These are phyloP conservation scores for Rheum nobile DNA, from an alignment of 148 eudicot genomes.

Conservation along the genomic window DNA sequence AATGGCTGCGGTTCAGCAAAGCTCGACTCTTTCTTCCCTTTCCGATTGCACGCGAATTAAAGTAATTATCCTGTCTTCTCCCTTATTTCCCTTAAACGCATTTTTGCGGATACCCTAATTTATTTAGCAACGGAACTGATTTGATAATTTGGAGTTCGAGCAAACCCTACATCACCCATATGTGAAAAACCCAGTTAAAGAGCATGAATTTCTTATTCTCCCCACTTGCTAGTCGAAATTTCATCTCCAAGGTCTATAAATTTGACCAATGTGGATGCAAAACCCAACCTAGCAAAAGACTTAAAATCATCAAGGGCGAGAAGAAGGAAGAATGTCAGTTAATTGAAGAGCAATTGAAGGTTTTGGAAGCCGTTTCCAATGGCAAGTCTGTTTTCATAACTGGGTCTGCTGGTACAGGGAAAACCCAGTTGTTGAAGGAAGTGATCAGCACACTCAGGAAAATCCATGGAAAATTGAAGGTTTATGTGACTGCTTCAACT, in stretches of 20 bases:
- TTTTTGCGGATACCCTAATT: background rate
- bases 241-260: background rate
- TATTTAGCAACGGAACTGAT: background rate
- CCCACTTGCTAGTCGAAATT: background rate
- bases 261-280: background rate
- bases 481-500: slow-evolving; percentile 53
- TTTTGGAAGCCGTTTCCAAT: slow-evolving; percentile 23
- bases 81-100: background rate
- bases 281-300: background rate
- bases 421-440: slow-evolving; percentile 33
- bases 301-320: background rate
- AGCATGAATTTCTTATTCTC: background rate
- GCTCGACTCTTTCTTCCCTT: background rate
- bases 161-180: background rate
- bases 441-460: slow-evolving; percentile 31
- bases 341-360: slow-evolving; percentile 24
- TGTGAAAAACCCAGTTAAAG: background rate
- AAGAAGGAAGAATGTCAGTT: background rate
- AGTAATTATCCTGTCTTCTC: background rate
- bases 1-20: background rate
- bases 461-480: slow-evolving; percentile 26
- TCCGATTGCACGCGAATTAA: background rate
- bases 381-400: slow-evolving; percentile 55
- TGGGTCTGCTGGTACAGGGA: slow-evolving; percentile 72
- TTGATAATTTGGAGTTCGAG: background rate